These are phyloP conservation scores for Phytophthora ramorum DNA, from an alignment of 352 stramenopile genomes.

Conservation along the genomic window DNA sequence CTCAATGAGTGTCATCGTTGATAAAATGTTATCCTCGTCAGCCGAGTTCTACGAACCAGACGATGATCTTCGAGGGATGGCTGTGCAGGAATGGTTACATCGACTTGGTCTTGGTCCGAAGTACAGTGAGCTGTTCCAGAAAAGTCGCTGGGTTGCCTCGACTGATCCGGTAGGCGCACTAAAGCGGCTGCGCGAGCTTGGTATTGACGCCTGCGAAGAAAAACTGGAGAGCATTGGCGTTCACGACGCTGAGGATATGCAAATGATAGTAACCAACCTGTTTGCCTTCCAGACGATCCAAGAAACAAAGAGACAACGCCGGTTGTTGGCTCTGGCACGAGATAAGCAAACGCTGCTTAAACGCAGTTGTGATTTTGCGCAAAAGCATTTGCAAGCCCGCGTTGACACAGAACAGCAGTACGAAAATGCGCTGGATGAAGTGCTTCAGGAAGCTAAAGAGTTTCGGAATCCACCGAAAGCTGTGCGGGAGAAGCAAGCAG, in stretches of 20 bases:
- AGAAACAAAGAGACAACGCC: constrained; percentile 39
- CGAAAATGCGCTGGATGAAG: constrained; percentile 41
- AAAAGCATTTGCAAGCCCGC: constrained; percentile 43
- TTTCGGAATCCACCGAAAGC: constrained; percentile 71
- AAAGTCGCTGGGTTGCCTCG: constrained; percentile 28
- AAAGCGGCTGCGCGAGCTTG: constrained; percentile 32
- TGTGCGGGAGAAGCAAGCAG: constrained; percentile 44
- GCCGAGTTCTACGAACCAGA: constrained; percentile 54
- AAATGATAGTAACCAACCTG: constrained; percentile 65
- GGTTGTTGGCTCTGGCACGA: constrained; percentile 9
- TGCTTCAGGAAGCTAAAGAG: constrained; percentile 57
- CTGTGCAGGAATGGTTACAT: constrained; percentile 58
- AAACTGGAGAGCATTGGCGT: constrained; percentile 50
- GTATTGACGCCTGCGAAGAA: constrained; percentile 30
- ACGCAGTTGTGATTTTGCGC: constrained; percentile 40
- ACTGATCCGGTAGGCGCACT: constrained; percentile 14
- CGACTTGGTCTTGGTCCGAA: constrained; percentile 59
- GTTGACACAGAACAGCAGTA: constrained; percentile 25
- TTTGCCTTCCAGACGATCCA: constrained; percentile 52
- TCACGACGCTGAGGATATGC: constrained; percentile 45
- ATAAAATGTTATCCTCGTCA: constrained; percentile 34
- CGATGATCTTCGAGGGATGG: constrained; percentile 66
- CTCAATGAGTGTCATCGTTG: constrained; percentile 46
- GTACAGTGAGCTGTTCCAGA: constrained; percentile 60
- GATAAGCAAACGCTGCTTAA: constrained; percentile 32